Conservation (phyloP, 106 monocot genomes). For the Dioscorea zingiberensis region DNA sequence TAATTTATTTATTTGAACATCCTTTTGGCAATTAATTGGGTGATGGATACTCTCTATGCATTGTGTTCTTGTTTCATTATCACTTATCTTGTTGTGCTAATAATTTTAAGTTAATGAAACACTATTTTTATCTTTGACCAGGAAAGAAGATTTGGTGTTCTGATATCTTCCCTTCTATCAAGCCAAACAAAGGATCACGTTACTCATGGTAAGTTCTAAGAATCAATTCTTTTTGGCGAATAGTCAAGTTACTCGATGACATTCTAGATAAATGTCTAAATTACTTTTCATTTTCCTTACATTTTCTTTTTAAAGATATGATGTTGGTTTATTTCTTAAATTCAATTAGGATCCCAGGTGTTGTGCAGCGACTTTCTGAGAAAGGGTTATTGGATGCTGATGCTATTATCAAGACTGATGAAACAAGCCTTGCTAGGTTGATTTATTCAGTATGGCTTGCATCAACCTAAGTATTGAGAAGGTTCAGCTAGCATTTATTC, state of each 20-base stretch:
- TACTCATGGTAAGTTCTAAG: constrained; percentile 75
- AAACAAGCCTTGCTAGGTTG: constrained; percentile 60
- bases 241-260: background rate
- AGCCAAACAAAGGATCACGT: constrained; percentile 95
- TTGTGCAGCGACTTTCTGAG: constrained; percentile 65
- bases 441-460: constrained; percentile 61
- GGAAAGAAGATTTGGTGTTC: constrained; percentile 90
- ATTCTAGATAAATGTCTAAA: background rate
- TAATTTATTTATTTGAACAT: too few relatives aligned
- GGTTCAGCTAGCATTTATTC: background rate
- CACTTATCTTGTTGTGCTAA: too few relatives aligned
- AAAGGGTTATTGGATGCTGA: constrained; percentile 66
- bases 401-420: constrained; percentile 65
- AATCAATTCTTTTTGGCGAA: background rate
- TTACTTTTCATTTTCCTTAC: too few relatives aligned
- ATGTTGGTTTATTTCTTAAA: constrained; percentile 16
- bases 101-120: too few relatives aligned
- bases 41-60: too few relatives aligned
- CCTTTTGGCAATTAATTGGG: too few relatives aligned
- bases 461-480: background rate
- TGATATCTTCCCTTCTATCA: constrained; percentile 81
- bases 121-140: constrained; percentile 11
- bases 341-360: constrained; percentile 55
- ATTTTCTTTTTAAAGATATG: constrained; percentile 1
- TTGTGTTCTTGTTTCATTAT: too few relatives aligned